Conservation (phyloP, 176 grass and related monocot species). For the Eleusine coracana region DNA sequence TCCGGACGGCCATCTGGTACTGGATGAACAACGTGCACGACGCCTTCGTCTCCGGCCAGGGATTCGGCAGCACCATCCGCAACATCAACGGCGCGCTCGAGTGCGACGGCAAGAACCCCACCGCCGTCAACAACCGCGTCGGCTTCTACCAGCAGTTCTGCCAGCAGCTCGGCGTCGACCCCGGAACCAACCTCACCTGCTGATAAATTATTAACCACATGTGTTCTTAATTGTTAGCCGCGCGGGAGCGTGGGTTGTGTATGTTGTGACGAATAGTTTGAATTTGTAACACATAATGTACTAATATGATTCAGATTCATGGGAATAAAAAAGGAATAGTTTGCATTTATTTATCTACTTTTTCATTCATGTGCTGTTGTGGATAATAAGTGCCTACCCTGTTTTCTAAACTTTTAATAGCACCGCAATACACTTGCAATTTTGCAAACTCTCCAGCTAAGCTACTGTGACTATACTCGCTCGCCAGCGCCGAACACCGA, state of each 20-base stretch:
- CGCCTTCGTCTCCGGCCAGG: conserved; percentile 50
- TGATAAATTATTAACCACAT: neutral
- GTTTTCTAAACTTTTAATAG: too few relatives aligned
- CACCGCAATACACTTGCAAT: too few relatives aligned
- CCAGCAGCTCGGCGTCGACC: conserved; percentile 76
- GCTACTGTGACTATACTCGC: too few relatives aligned
- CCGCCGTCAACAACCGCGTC: conserved; percentile 49
- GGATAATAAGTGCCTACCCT: too few relatives aligned
- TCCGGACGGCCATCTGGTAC: conserved; percentile 82
- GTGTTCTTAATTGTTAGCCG: too few relatives aligned
- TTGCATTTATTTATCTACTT: neutral
- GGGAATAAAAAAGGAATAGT: neutral
- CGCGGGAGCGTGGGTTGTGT: neutral
- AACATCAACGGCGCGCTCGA: conserved; percentile 67
- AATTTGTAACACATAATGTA: neutral
- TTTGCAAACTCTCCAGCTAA: too few relatives aligned
- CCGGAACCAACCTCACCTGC: conserved; percentile 72
- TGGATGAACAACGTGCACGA: conserved; percentile 73
- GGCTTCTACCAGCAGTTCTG: conserved; percentile 77
- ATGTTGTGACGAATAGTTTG: neutral
- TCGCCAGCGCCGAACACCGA: too few relatives aligned
- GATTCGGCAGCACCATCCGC: conserved; percentile 64
- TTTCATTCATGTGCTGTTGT: neutral
- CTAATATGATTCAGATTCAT: neutral
- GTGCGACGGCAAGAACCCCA: conserved; percentile 70